Base-by-base conservation (phyloP, 108 stramenopile genomes). In the Skeletonema potamos region DNA sequence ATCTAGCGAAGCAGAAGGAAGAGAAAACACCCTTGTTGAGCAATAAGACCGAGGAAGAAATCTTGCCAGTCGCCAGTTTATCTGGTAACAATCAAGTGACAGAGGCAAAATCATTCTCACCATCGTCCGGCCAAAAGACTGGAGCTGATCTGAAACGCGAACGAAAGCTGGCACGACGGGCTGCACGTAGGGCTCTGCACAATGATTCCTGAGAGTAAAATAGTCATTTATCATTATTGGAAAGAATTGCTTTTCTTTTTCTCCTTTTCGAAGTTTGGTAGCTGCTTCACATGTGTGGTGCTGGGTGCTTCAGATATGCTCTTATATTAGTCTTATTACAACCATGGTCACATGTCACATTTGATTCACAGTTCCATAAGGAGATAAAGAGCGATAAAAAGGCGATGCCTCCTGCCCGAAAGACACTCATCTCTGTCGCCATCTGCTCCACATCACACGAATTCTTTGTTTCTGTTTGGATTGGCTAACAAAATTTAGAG, bases 91-190 rank as follows among this genome's bases (percentile, higher is more conserved):
- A n/a, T n/a, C n/a, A 26, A n/a, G 12, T 17, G 24, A 36, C 58
- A 69, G 43, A 22, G 55, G 24, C 59, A 56, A 41, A 36, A 62
- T 6, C 34, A 34, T 8, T 10, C 11, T 10, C 57, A 27, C 11
- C 39, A 24, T 9, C 7, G 6, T 24, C 48, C 33, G 26, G 17
- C 20, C 29, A 62, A 66, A 75, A 54, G 33, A 39, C 70, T 12
- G 74, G 72, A 10, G 85, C 86, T 1, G 89, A 94, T 64, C 63
- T 91, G 18, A 94, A 94, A 68, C 71, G 90, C 30, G 89, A 89
- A 24, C 71, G 93, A 43, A 94, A 92, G 60, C 77, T 94, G 26
- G 87, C 84, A 18, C 75, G 91, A 28, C 67, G 89, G 43, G 91
- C 91, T n/a, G 91, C 85, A 57, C 82, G 89, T 32, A 78, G 86